Evolutionary conservation across 1,284 basidiomycete genomes (phyloP).

Genomic region (Marasmius tenuissimus): DNA sequence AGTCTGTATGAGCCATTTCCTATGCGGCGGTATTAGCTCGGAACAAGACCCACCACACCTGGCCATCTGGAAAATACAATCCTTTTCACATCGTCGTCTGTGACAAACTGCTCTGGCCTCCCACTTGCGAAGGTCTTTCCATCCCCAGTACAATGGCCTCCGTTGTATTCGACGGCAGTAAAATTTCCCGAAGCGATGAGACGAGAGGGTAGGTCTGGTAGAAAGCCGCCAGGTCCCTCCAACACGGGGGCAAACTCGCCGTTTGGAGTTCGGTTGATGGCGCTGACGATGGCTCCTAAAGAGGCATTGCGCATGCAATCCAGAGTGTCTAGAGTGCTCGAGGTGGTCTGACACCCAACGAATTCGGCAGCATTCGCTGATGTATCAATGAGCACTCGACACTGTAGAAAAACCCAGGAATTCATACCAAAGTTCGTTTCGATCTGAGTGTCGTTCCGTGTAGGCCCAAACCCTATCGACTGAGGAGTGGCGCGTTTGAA

Average conservation of each 20-base stretch:
- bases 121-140: constrained; percentile 42
- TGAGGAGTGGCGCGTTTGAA: constrained; percentile 41
- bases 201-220: constrained; percentile 41
- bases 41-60: constrained; percentile 31
- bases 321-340: constrained; percentile 26
- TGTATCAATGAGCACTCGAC: neutral
- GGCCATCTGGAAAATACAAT: constrained; percentile 38
- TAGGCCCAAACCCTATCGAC: constrained; percentile 45
- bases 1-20: neutral
- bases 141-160: constrained; percentile 45
- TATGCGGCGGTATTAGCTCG: neutral
- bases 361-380: constrained; percentile 30
- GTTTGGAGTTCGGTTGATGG: constrained; percentile 35
- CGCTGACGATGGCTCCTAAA: constrained; percentile 39
- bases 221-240: constrained; percentile 35
- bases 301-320: constrained; percentile 40
- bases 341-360: constrained; percentile 32
- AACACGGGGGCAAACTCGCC: constrained; percentile 36
- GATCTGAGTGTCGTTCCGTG: constrained; percentile 26
- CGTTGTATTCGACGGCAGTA: constrained; percentile 37
- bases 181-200: constrained; percentile 40
- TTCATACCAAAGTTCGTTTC: constrained; percentile 35
- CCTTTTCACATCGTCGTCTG: constrained; percentile 38
- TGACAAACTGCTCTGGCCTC: constrained; percentile 35
- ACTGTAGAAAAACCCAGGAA: neutral